Evolutionary conservation across 495 filamentous ascomycete species (phyloP).

Genomic region (Pseudomonodictys pantanalensis): DNA sequence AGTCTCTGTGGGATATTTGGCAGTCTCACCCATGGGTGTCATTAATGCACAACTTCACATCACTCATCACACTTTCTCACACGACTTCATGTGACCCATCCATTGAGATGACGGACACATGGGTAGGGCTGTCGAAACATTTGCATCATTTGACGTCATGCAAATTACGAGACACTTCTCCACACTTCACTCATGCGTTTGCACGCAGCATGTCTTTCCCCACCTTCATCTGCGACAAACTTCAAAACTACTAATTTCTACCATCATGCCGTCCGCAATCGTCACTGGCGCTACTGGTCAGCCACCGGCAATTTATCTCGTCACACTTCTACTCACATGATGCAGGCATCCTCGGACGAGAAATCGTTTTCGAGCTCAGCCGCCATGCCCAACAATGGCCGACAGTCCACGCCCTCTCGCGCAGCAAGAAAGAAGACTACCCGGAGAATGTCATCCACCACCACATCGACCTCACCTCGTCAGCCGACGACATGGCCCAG

Average conservation of each 20-base stretch:
- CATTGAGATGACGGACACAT: neutral
- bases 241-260: neutral
- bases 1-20: too few species aligned
- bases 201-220: neutral
- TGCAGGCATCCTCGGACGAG: slow-evolving; percentile 32
- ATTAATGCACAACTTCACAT: too few species aligned
- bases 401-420: slow-evolving; percentile 33
- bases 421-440: slow-evolving; percentile 32
- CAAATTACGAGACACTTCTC: neutral
- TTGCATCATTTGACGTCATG: neutral
- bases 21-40: too few species aligned
- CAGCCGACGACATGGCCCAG: slow-evolving; percentile 32
- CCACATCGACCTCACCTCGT: slow-evolving; percentile 32
- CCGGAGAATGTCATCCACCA: slow-evolving; percentile 31
- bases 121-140: neutral
- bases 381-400: slow-evolving; percentile 28
- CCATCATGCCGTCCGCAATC: slow-evolving; percentile 33
- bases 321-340: neutral
- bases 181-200: neutral
- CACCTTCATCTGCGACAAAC: neutral
- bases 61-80: too few species aligned
- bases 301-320: neutral
- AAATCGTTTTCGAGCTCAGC: slow-evolving; percentile 31
- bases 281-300: slow-evolving; percentile 35
- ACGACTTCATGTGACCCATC: neutral